These are phyloP conservation scores for Suillus variegatus DNA, from an alignment of 768 basidiomycete genomes.

Conservation along the genomic window DNA sequence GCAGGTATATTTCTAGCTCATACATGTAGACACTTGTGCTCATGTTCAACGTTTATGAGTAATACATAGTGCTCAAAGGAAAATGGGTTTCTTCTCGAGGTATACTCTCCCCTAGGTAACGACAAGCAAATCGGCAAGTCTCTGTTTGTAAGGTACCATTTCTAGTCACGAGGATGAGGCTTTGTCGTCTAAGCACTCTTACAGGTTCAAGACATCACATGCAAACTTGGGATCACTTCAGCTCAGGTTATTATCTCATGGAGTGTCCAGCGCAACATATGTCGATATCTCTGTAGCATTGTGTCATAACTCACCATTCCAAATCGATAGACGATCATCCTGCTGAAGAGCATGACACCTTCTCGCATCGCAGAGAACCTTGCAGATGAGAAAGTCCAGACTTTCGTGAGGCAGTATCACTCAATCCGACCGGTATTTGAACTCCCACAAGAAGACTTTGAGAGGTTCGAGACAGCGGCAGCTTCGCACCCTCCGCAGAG, in stretches of 20 bases:
- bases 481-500: constrained; percentile 54
- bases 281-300: constrained; percentile 20
- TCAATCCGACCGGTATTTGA: constrained; percentile 26
- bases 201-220: constrained; percentile 59
- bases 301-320: background rate
- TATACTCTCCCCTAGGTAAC: constrained; percentile 78
- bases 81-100: constrained; percentile 64
- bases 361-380: constrained; percentile 71
- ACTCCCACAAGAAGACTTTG: constrained; percentile 40
- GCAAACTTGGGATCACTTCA: constrained; percentile 66
- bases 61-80: constrained; percentile 62
- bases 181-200: background rate
- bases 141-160: constrained; percentile 51
- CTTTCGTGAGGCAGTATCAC: background rate
- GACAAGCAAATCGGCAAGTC: constrained; percentile 55
- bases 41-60: background rate
- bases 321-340: constrained; percentile 54
- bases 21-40: background rate
- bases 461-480: constrained; percentile 40
- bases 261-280: constrained; percentile 74
- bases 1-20: constrained; percentile 38
- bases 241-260: constrained; percentile 76
- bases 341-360: constrained; percentile 78
- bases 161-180: background rate
- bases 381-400: constrained; percentile 40